Evolutionary conservation across 768 basidiomycete species (phyloP), one percentile per base, ranked within the genome.

Genomic region (Auriculariales sp.): DNA sequence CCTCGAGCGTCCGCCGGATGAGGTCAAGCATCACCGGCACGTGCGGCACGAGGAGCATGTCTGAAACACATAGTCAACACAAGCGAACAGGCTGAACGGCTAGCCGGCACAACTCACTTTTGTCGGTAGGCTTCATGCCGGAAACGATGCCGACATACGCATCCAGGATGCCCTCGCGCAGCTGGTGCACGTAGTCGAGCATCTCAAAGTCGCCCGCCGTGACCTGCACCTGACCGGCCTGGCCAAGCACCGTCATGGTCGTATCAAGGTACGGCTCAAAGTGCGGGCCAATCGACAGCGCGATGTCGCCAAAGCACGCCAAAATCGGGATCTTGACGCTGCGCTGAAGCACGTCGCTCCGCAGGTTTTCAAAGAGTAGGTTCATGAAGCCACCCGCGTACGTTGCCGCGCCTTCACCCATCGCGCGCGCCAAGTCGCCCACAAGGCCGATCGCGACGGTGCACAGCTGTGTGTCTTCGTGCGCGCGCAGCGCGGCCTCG

Each of bases 291-390:
- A 97, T 83, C 1, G 95, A 92, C 9, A 98, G 72, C 7, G 93
- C 94, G 56, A 99, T 84, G 60, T 99, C 95, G 19, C 94, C 95
- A 58, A 99, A 97, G 66, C 89, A 91, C 11, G 87, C 82, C 52
- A 98, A 66, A 58, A 98, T 88, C n/a, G 86, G 81, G 33, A 97
- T 93, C 73, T 99, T 99, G 62, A 97, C 95, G 55, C 85, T 86
- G 44, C 94, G 77, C 59, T 90, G 87, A 50, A 99, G 71, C 22
- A 91, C 79, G 0, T 92, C 82, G 56, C 86, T 90, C 63, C 89
- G 85, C 31, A 99, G 70, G 58, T 94, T 90, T 63, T 92, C 87
- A 19, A 97, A 71, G 28, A 99, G 71, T 14, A 88, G 88, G 10
- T 78, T 83, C 87, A 99, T 95, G 71, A 99, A 93, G 3, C 80